A percentile compares a stretch with the other conserved stretches of the same genome.
Conservation (phyloP, 2,329 filamentous ascomycete species). For the Clonostachys rhizophaga region DNA sequence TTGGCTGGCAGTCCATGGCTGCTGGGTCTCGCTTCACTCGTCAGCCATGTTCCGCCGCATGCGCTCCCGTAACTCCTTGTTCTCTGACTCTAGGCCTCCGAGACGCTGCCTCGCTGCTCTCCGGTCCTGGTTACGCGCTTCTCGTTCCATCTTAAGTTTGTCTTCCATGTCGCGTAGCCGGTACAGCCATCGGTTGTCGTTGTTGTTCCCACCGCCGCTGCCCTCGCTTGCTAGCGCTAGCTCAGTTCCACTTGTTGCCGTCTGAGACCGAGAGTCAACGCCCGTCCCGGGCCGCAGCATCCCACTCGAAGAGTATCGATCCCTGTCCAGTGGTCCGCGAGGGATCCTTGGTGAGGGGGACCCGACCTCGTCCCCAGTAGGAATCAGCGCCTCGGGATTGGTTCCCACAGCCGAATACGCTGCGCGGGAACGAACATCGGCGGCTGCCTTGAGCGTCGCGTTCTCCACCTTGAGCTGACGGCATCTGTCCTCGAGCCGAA, state of each 20-base stretch:
- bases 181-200: constrained; percentile 78
- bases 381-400: constrained; percentile 22
- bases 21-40: background rate
- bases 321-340: constrained; percentile 40
- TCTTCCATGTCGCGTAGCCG: constrained; percentile 83
- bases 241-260: constrained; percentile 16
- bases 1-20: too few relatives aligned
- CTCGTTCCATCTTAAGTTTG: constrained; percentile 83
- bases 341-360: constrained; percentile 51
- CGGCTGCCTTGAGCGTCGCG: constrained; percentile 62
- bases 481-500: constrained; percentile 56
- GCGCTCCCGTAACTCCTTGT: constrained; percentile 62
- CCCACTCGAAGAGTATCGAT: constrained; percentile 15
- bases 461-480: constrained; percentile 61
- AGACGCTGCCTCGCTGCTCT: constrained; percentile 76
- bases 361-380: constrained; percentile 22
- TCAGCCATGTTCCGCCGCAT: constrained; percentile 36
- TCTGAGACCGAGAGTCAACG: constrained; percentile 14
- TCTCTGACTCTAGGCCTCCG: constrained; percentile 70
- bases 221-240: constrained; percentile 7
- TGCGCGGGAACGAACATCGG: constrained; percentile 50
- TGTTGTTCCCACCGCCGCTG: constrained; percentile 12
- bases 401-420: constrained; percentile 33
- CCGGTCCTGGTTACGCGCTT: constrained; percentile 79
- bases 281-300: background rate